Percentiles rank a stretch among this genome's conserved stretches.
phyloP scores from a whole-genome alignment of 768 basidiomycete genomes.

The Russula olivacea region DNA sequence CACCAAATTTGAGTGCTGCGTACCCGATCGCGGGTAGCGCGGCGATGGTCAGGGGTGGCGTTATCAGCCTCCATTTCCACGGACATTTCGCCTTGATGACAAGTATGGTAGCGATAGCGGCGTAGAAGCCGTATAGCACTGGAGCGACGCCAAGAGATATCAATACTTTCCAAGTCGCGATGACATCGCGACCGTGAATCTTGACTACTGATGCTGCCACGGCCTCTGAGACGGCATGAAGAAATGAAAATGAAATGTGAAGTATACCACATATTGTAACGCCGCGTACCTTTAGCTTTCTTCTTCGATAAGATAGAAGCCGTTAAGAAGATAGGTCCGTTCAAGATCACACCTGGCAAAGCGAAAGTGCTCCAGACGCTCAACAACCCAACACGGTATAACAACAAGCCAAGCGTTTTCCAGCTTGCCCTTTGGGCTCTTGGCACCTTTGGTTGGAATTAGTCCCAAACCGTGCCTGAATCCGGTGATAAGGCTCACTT shows the following conservation, averaged over 20 bases:
- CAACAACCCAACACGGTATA: conserved; percentile 76
- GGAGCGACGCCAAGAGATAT: conserved; percentile 87
- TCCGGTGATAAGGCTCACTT: conserved; percentile 41
- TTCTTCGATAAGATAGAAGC: conserved; percentile 79
- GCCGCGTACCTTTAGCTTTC: conserved; percentile 72
- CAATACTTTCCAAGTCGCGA: conserved; percentile 95
- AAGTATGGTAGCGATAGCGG: conserved; percentile 64
- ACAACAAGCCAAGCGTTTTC: conserved; percentile 77
- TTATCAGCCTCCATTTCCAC: conserved; percentile 56
- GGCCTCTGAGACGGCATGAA: conserved; percentile 58
- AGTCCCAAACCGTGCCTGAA: conserved; percentile 4
- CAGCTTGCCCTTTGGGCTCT: conserved; percentile 76
- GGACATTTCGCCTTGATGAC: conserved; percentile 62
- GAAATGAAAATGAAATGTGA: conserved; percentile 1
- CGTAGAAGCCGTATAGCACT: conserved; percentile 77
- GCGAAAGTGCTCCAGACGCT: conserved; percentile 76
- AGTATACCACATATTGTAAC: neutral
- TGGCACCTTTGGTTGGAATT: conserved; percentile 52
- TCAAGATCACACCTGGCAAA: conserved; percentile 83
- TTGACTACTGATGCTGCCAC: conserved; percentile 93
- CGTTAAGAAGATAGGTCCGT: conserved; percentile 89
- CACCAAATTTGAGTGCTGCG: conserved; percentile 92
- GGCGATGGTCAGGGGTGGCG: conserved; percentile 67
- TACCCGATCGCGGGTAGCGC: conserved; percentile 83
- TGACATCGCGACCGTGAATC: conserved; percentile 85